Percentiles rank a stretch among this genome's conserved stretches.
These are phyloP conservation scores for Cichorium intybus DNA, from an alignment of 140 eudicot species.

Conservation along the genomic window DNA sequence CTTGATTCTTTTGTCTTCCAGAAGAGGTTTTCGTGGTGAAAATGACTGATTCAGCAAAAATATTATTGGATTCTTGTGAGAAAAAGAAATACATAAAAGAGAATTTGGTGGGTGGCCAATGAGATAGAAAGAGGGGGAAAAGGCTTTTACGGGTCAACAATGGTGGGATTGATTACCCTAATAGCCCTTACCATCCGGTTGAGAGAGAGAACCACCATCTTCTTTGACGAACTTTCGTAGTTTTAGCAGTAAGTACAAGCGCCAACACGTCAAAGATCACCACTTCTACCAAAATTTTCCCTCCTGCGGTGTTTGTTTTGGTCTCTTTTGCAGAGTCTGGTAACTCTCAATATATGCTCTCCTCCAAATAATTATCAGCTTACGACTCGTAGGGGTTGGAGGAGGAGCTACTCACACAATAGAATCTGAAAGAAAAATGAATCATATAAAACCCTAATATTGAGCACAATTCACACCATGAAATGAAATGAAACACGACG, in stretches of 20 bases:
- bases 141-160: constrained; percentile 38
- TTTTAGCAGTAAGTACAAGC: no score
- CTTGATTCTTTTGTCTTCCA: constrained; percentile 22
- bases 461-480: not conserved
- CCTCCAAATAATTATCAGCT: not conserved
- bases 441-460: not conserved
- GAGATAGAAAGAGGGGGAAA: constrained; percentile 31
- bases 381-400: not conserved
- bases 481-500: not conserved
- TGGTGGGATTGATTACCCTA: constrained; percentile 35
- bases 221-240: no score
- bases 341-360: not conserved
- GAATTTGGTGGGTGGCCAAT: constrained; percentile 17
- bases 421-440: not conserved
- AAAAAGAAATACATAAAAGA: constrained; percentile 21
- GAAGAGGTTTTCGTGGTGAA: constrained; percentile 12
- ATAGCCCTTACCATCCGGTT: no score
- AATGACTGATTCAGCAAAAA: constrained; percentile 10
- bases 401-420: not conserved
- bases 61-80: constrained; percentile 22
- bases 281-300: no score
- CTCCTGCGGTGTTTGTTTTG: no score
- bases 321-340: no score
- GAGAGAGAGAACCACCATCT: no score
- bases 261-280: no score